Conservation (phyloP, 2,329 filamentous ascomycete species). For the Dactylonectria estremocensis region DNA sequence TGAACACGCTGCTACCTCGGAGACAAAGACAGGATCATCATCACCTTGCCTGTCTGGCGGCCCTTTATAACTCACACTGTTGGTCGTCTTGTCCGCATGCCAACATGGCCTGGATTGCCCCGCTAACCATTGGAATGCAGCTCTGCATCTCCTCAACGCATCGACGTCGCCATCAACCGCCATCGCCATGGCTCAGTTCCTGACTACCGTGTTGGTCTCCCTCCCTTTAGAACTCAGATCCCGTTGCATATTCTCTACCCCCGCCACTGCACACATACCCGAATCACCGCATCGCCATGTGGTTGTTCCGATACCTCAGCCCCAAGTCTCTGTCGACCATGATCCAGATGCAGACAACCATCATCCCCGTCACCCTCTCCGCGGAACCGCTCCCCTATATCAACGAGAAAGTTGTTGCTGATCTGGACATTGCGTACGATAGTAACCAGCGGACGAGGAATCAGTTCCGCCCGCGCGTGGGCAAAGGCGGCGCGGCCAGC, state of each 20-base stretch:
- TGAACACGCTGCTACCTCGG: neutral
- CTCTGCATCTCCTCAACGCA: slow-evolving; percentile 32
- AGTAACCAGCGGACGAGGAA: slow-evolving; percentile 91
- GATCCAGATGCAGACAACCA: slow-evolving; percentile 49
- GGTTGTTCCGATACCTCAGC: slow-evolving; percentile 53
- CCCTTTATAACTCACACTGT: slow-evolving; percentile 25
- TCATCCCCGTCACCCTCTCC: slow-evolving; percentile 49
- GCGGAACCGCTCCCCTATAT: slow-evolving; percentile 30
- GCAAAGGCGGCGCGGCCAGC: slow-evolving; percentile 87
- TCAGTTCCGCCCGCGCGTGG: slow-evolving; percentile 91
- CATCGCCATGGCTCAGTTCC: slow-evolving; percentile 58
- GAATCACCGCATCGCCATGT: slow-evolving; percentile 31
- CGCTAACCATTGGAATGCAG: slow-evolving; percentile 61
- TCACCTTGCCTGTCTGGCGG: slow-evolving; percentile 32
- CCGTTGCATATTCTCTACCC: neutral
- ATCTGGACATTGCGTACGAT: slow-evolving; percentile 46
- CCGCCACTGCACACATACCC: neutral
- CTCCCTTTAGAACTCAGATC: slow-evolving; percentile 2
- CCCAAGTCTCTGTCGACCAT: slow-evolving; percentile 53
- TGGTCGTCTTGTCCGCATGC: slow-evolving; percentile 30
- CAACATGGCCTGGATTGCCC: slow-evolving; percentile 52
- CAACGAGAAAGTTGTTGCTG: slow-evolving; percentile 50
- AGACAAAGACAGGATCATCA: slow-evolving; percentile 18
- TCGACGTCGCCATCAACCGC: slow-evolving; percentile 30
- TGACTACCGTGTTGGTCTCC: slow-evolving; percentile 60